Base-by-base conservation (phyloP, 129 eudicot genomes). In the Deinandra increscens region DNA sequence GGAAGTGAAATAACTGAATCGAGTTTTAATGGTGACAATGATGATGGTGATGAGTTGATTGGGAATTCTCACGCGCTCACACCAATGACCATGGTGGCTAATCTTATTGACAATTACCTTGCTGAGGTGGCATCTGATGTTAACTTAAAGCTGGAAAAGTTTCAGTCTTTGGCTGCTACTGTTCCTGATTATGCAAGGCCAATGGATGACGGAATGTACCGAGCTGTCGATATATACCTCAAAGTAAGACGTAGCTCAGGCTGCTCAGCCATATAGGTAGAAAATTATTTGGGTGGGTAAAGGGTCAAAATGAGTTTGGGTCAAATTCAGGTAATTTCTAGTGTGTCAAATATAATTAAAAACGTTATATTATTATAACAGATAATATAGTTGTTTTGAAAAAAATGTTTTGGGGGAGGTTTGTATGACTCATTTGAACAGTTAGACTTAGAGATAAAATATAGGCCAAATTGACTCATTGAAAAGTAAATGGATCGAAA, bases 71-170 rank as follows among this genome's bases (percentile, higher is more conserved):
- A 42, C 34, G 75, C 88, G n/a, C 81, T 82, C 60, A 76, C 81
- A 14, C 86, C 86, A 3, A 44, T 80, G 72, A 86, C 84, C 46
- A 75, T 73, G 83, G 97, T 90, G 78, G 85, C 94, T 60, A 90
- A 85, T 69, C 79, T 90, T 60, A 66, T 90, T 33, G 97, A 90
- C 33, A 73, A 73, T 39, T 90, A 90, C 78, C 81, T 87, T 65
- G 88, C 85, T 70, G 97, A 90, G 75, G 88, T 90, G 45, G 97
- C 97, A 3, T 84, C 94, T 34, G 97, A 90, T 79, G 84, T 75
- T 73, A 85, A 85, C 79, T 74, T 86, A 75, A 86, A 84, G 70
- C 31, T 81, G 9, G 76, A 78, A 19, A 82, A 90, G 71, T 90
- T 90, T 53, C 81, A 76, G 72, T 55, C 81, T 20, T 84, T 90